Evolutionary conservation across 2,329 filamentous ascomycete genomes (phyloP), one percentile per base, ranked within the genome.

Genomic region (Lecanoromycetidae sp.): DNA sequence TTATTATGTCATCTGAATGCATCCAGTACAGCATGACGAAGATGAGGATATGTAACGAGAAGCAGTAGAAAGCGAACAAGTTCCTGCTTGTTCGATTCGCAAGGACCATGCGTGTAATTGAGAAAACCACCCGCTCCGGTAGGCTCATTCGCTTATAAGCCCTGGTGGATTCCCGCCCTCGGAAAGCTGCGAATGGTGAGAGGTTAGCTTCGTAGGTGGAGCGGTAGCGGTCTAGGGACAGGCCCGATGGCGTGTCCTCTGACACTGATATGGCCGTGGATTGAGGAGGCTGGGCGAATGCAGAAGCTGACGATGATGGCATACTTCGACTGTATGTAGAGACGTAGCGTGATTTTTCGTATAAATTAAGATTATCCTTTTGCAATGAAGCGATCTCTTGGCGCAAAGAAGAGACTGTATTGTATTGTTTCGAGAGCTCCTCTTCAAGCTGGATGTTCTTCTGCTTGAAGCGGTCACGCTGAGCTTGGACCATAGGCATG

Each of bases 391-490:
- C 82, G 51, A 96, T 79, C 62, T 98, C 91, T 57, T 93, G 86
- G 35, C 91, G 80, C 38, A 98, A 72, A 29, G 88, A 83, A 17
- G 87, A 90, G 19, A 95, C 80, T 0, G 77, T 84, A 38, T 79
- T 76, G 63, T 96, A 87, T 27, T 77, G 77, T 55, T 93, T 87
- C 5, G 87, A 87, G 8, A 96, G 71, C 60, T 96, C 90, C 51
- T 84, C 78, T 66, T 96, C 91, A 19, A 98, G 77, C 62, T 98
- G 84, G 0, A 79, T 70, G 55, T 94, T 96, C 60, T 88, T 86
- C 71, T 94, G 87, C 72, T 95, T 96, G 76, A 96, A 98, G 43
- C 91, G 86, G 66, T 98, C 91, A 52, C 91, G 82, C 66, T 98
- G 93, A 1, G 93, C 91, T 27, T 91, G 94, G 44, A 98, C 84